phyloP scores from a whole-genome alignment of 805 yeast genomes.

The Diddensiella caesifluorescens region DNA sequence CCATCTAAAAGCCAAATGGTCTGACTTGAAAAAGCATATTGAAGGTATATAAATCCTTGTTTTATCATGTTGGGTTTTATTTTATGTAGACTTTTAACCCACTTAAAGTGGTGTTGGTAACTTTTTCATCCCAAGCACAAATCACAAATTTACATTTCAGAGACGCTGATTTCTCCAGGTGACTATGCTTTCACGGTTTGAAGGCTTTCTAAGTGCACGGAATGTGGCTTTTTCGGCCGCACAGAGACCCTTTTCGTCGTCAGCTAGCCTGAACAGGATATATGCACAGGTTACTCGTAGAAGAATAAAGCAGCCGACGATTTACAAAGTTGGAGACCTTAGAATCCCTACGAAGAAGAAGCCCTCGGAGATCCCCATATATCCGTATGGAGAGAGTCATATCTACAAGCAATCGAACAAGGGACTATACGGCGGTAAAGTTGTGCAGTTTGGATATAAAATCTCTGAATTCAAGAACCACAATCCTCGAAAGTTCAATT shows the following conservation, averaged over 20 bases:
- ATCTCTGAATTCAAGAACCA: slow-evolving; percentile 74
- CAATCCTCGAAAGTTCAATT: slow-evolving; percentile 68
- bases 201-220: too few species aligned
- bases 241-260: slow-evolving; percentile 9
- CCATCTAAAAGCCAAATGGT: slow-evolving; percentile 32
- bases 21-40: slow-evolving; percentile 30
- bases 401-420: slow-evolving; percentile 78
- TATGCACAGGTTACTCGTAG: slow-evolving; percentile 29
- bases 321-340: slow-evolving; percentile 49
- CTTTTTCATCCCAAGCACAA: too few species aligned
- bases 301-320: slow-evolving; percentile 20
- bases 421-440: slow-evolving; percentile 88
- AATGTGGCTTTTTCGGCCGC: too few species aligned
- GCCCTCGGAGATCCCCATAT: slow-evolving; percentile 48
- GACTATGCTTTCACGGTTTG: not conserved
- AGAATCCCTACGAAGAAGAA: slow-evolving; percentile 37
- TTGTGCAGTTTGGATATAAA: slow-evolving; percentile 68
- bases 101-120: too few species aligned
- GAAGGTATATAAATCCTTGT: slow-evolving; percentile 17
- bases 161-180: too few species aligned
- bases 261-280: slow-evolving; percentile 15
- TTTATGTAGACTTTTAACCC: too few species aligned
- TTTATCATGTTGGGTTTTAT: too few species aligned
- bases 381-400: slow-evolving; percentile 73
- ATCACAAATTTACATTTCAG: too few species aligned